Evolutionary conservation across 805 yeast species (phyloP), one percentile per base, ranked within the genome.

Genomic region (Schwanniomyces pseudopolymorphus): DNA sequence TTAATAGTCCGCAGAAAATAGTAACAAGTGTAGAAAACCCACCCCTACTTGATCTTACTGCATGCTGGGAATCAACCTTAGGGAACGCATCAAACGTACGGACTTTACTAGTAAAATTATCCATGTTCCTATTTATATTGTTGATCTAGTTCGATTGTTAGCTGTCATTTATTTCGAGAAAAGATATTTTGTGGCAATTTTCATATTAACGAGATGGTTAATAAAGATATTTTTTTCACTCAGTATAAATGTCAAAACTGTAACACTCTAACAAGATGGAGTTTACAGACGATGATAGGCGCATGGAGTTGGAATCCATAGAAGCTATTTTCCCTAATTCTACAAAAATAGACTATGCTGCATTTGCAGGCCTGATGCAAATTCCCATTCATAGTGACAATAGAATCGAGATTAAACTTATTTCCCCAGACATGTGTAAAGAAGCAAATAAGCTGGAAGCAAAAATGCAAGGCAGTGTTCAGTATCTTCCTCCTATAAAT

Each of bases 11-110:
- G 47, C 78, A 74, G 21, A 85, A 52, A n/a, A 78, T 72, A 13
- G 90, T 82, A 40, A 85, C 37, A 3, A 89, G 54, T 0, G 96
- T 84, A 13, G 90, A 80, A 14, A 80, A 61, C 4, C 94, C 91
- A 28, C 97, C 97, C 51, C 94, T 75, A 24, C 79, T 68, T 1
- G 96, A 85, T 52, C 89, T 72, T 40, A 86, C 85, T 39, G 84
- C 77, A 58, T 89, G 90, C 55, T 69, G 69, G 4, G 74, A 59
- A 44, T 67, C 70, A 25, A 72, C 75, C 51, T 73, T 73, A 22
- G 78, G 78, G 52, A 73, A 73, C 47, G 78, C 78, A 57, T 73
- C 78, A 49, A 73, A 73, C 20, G 73, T 70, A 50, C 69, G 62
- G 22, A 87, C 77, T 46, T 53, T 58, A 21, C 53, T 58, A 10